phyloP scores from a whole-genome alignment of 257 asterid genomes.

The Lantana camara region DNA sequence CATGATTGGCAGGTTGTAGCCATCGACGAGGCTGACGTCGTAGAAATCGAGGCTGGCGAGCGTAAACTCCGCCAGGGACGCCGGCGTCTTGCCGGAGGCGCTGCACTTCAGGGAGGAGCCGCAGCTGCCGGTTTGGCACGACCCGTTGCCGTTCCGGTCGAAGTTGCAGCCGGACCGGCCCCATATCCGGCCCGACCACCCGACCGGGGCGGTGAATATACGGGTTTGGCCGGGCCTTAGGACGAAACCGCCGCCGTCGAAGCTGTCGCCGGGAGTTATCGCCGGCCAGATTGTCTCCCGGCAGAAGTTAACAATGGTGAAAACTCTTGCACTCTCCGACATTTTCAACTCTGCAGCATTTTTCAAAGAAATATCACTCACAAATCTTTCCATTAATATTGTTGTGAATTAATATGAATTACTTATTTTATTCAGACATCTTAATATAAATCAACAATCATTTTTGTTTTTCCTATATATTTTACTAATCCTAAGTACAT shows the following conservation, averaged over 20 bases:
- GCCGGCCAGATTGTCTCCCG: conserved; percentile 92
- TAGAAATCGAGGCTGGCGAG: conserved; percentile 63
- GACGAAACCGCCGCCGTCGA: conserved; percentile 81
- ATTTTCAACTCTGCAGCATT: conserved; percentile 46
- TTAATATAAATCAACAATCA: no score
- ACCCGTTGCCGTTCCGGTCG: conserved; percentile 68
- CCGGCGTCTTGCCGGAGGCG: conserved; percentile 71
- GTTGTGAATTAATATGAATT: no score
- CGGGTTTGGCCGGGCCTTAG: conserved; percentile 59
- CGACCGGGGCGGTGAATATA: conserved; percentile 66
- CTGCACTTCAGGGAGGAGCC: conserved; percentile 67
- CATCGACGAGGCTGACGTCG: conserved; percentile 93
- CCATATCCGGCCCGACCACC: conserved; percentile 92
- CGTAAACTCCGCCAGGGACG: conserved; percentile 88
- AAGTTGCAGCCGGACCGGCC: conserved; percentile 88
- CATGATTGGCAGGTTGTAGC: conserved; percentile 72
- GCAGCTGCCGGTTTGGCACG: conserved; percentile 78
- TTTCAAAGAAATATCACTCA: neutral
- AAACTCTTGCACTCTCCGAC: conserved; percentile 59
- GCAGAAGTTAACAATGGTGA: conserved; percentile 82
- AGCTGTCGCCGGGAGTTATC: conserved; percentile 64
- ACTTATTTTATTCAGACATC: no score
- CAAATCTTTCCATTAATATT: neutral
- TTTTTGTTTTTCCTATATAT: no score
- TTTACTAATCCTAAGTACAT: no score